Conservation (phyloP, 371 early-diverging fungal genomes). For the Homolaphlyctis polyrhiza region DNA sequence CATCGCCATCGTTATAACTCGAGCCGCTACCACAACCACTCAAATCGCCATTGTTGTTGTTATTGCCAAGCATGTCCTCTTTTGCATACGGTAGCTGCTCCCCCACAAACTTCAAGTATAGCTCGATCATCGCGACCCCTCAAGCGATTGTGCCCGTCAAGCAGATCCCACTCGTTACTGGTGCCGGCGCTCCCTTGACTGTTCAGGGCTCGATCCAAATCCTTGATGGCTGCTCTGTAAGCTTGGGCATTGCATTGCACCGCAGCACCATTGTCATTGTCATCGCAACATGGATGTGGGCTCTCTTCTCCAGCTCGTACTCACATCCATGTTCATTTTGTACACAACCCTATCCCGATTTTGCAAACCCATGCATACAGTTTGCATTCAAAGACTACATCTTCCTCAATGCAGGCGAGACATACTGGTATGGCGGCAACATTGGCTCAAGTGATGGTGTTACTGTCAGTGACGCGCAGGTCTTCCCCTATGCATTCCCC, state of each 20-base stretch:
- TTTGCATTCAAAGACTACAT: not conserved
- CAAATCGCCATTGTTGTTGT: slow-evolving; percentile 1
- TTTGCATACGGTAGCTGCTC: not conserved
- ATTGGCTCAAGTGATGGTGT: not conserved
- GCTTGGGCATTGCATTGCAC: not conserved
- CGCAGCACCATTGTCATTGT: not conserved
- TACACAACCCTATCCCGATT: no score
- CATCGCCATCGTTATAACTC: not conserved
- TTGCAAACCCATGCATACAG: no score
- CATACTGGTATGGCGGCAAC: not conserved
- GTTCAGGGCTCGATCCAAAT: not conserved
- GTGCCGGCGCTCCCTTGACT: not conserved
- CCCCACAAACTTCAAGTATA: not conserved
- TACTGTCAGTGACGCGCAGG: not conserved
- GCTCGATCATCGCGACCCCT: not conserved
- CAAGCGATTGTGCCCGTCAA: not conserved
- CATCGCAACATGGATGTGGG: no score
- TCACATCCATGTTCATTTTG: no score
- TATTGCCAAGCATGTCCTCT: not conserved
- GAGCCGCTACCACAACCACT: no score
- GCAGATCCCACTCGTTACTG: not conserved
- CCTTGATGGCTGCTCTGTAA: slow-evolving; percentile 1
- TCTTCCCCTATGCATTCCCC: not conserved
- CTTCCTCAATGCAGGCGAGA: not conserved
- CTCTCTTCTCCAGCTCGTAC: no score